phyloP scores from a whole-genome alignment of 2,329 filamentous ascomycete species.

The Penicillium griseofulvum region DNA sequence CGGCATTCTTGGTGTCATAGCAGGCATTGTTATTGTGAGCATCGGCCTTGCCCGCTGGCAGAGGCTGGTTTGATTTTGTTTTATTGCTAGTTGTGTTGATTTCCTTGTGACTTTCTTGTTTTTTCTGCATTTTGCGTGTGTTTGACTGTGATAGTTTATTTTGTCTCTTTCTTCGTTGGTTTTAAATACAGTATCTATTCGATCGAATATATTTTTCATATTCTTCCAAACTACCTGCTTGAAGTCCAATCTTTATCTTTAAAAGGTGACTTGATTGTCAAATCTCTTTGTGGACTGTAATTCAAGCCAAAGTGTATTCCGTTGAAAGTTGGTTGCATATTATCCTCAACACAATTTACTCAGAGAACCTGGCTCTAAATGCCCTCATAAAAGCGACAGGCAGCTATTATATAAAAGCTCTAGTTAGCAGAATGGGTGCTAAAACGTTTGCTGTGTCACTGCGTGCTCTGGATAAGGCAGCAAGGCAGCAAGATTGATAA shows the following conservation, averaged over 20 bases:
- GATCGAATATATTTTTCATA: background rate
- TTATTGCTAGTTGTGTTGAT: background rate
- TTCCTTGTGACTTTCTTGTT: background rate
- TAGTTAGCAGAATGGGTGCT: too few relatives aligned
- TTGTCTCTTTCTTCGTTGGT: background rate
- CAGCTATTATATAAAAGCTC: background rate
- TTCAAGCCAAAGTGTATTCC: too few relatives aligned
- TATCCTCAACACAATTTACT: background rate
- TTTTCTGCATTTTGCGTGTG: background rate
- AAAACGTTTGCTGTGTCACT: too few relatives aligned
- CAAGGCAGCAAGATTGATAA: constrained; percentile 1
- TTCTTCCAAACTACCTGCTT: background rate
- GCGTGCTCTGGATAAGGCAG: background rate
- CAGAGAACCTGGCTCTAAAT: background rate
- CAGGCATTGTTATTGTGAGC: constrained; percentile 40
- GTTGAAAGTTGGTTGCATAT: too few relatives aligned
- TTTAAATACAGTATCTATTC: background rate
- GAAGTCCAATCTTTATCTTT: too few relatives aligned
- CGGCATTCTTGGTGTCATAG: constrained; percentile 49
- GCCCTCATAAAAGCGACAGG: background rate
- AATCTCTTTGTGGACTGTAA: too few relatives aligned
- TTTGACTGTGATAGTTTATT: background rate
- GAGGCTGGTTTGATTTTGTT: constrained; percentile 37
- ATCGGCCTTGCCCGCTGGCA: constrained; percentile 42
- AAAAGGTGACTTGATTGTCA: too few relatives aligned